These are phyloP conservation scores for Actinomortierella ambigua DNA, from an alignment of 371 early-diverging fungal species.

Conservation along the genomic window DNA sequence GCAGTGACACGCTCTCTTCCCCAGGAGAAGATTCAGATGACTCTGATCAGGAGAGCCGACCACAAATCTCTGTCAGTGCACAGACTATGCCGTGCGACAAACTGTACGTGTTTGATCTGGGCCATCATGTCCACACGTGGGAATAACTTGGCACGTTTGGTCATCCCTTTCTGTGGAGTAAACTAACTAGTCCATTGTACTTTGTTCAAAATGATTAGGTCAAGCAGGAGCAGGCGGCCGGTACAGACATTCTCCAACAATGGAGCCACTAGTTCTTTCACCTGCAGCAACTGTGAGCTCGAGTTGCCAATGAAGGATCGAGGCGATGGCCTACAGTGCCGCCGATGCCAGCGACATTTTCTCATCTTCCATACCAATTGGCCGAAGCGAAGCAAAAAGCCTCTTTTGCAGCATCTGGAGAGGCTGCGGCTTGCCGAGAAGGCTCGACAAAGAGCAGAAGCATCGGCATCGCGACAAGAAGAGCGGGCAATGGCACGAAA, in stretches of 20 bases:
- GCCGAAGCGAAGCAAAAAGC: slow-evolving; percentile 23
- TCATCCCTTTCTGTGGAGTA: too few species aligned
- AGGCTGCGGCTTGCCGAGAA: slow-evolving; percentile 10
- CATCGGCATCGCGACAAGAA: background rate
- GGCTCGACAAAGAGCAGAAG: slow-evolving; percentile 8
- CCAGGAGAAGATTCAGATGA: too few species aligned
- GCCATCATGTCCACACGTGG: too few species aligned
- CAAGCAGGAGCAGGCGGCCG: background rate
- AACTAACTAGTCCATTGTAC: too few species aligned
- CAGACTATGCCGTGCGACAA: too few species aligned
- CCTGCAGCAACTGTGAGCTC: slow-evolving; percentile 18
- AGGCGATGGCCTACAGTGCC: slow-evolving; percentile 5
- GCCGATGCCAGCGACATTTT: slow-evolving; percentile 31
- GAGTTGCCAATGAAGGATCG: slow-evolving; percentile 8
- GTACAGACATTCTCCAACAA: background rate
- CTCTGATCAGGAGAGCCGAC: too few species aligned
- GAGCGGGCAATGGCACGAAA: background rate
- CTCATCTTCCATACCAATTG: slow-evolving; percentile 18
- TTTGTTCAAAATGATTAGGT: too few species aligned
- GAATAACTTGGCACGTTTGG: too few species aligned
- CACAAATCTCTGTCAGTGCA: too few species aligned
- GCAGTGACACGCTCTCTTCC: too few species aligned
- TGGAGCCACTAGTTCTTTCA: background rate
- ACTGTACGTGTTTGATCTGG: too few species aligned
- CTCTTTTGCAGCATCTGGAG: slow-evolving; percentile 12